Percentiles rank a stretch among this genome's conserved stretches.
Evolutionary conservation across 106 monocot species (phyloP).

Genomic region (Xerophyta viscosa): DNA sequence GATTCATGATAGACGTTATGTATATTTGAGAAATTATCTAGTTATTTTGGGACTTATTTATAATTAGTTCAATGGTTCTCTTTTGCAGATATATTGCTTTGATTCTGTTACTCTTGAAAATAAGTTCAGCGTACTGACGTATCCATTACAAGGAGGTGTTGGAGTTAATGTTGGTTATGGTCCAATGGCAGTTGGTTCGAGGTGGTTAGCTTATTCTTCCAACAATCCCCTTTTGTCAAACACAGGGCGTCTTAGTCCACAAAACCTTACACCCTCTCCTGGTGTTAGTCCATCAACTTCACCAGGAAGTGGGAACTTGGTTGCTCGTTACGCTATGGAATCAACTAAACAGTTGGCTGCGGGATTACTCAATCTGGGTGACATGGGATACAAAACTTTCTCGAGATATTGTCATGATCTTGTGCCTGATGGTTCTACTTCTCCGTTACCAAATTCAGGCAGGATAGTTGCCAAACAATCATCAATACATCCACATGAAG

Average conservation of each 20-base stretch:
- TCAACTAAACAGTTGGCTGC: conserved; percentile 92
- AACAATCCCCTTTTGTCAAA: conserved; percentile 78
- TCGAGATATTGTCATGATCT: conserved; percentile 87
- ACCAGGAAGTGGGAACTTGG: conserved; percentile 76
- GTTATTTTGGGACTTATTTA: not conserved
- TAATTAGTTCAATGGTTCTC: conserved; percentile 7
- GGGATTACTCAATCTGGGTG: conserved; percentile 86
- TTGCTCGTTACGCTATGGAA: conserved; percentile 98
- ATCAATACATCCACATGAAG: conserved; percentile 50
- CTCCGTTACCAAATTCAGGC: conserved; percentile 53
- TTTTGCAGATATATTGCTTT: conserved; percentile 86
- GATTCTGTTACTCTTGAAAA: conserved; percentile 93
- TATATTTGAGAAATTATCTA: not conserved
- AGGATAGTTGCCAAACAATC: conserved; percentile 50
- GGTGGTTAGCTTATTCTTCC: conserved; percentile 95
- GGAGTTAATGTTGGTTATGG: conserved; percentile 87
- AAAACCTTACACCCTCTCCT: conserved; percentile 81
- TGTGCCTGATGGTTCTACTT: conserved; percentile 76
- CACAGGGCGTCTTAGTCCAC: conserved; percentile 83
- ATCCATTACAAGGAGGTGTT: conserved; percentile 74
- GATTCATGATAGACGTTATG: not conserved
- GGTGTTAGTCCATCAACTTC: conserved; percentile 94
- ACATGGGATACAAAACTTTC: conserved; percentile 86
- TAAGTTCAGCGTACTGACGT: conserved; percentile 88
- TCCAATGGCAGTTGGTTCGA: conserved; percentile 86